Conservation (phyloP, 306 rosid species). For the Gillenia trifoliata region DNA sequence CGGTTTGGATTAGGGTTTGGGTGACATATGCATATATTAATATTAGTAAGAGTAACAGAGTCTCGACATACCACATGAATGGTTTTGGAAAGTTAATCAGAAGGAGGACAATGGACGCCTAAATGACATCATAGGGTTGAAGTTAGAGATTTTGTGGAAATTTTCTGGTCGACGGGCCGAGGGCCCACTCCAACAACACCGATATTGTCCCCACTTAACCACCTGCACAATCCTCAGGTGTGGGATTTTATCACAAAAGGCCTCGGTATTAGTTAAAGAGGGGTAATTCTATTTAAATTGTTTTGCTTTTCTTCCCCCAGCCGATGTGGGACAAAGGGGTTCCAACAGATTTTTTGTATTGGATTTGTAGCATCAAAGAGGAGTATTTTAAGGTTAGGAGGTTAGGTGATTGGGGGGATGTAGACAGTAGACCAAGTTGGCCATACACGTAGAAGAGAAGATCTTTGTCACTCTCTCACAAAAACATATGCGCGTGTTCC, state of each 20-base stretch:
- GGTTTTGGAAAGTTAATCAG: constrained; percentile 24
- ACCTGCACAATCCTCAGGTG: too few relatives aligned
- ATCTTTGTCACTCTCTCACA: constrained; percentile 35
- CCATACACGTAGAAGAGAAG: constrained; percentile 1
- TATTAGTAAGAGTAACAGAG: neutral
- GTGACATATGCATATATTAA: neutral
- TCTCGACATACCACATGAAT: constrained; percentile 49
- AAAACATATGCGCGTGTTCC: constrained; percentile 36
- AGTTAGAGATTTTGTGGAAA: constrained; percentile 7
- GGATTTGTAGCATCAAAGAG: constrained; percentile 3
- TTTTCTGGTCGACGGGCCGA: too few relatives aligned
- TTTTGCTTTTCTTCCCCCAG: too few relatives aligned
- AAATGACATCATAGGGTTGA: constrained; percentile 22
- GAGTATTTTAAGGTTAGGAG: constrained; percentile 12
- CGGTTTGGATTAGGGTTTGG: neutral
- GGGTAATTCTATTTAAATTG: too few relatives aligned
- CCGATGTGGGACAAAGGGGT: too few relatives aligned
- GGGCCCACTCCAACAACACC: too few relatives aligned
- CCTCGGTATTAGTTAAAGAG: too few relatives aligned
- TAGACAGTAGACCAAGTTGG: constrained; percentile 25
- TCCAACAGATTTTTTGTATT: constrained; percentile 14
- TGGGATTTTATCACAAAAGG: too few relatives aligned
- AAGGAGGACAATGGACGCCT: constrained; percentile 40
- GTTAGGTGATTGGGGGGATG: constrained; percentile 3
- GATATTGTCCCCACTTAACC: too few relatives aligned